These are phyloP conservation scores for Myxozyma monticola DNA, from an alignment of 805 yeast species.

Conservation along the genomic window DNA sequence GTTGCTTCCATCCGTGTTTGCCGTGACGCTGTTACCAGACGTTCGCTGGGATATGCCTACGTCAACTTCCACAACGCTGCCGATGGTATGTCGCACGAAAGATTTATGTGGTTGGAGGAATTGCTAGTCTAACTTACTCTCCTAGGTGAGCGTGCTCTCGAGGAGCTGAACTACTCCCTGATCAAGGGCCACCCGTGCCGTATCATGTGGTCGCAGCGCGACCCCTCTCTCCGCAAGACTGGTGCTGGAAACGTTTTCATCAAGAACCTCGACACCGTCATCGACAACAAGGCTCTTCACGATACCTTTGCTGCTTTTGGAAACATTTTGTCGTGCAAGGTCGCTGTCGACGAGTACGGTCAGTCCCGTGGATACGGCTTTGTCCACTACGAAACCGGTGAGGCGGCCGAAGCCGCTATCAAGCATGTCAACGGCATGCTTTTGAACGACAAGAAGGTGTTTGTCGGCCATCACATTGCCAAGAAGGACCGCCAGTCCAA, in stretches of 20 bases:
- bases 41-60: slow-evolving; percentile 96
- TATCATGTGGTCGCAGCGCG: slow-evolving; percentile 99
- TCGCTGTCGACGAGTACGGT: slow-evolving; percentile 91
- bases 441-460: slow-evolving; percentile 93
- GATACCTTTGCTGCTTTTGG: slow-evolving; percentile 98
- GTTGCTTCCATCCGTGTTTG: slow-evolving; percentile 97
- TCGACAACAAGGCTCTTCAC: slow-evolving; percentile 97
- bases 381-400: slow-evolving; percentile 92
- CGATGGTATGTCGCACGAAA: slow-evolving; percentile 60
- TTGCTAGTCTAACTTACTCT: background rate
- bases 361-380: slow-evolving; percentile 94
- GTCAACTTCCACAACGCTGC: slow-evolving; percentile 88
- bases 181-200: slow-evolving; percentile 97
- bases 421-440: slow-evolving; percentile 98
- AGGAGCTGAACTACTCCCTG: slow-evolving; percentile 89
- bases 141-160: slow-evolving; percentile 72
- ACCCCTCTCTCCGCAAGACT: slow-evolving; percentile 89
- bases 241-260: slow-evolving; percentile 97
- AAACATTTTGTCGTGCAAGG: slow-evolving; percentile 92
- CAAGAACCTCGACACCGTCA: slow-evolving; percentile 97
- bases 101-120: too few relatives aligned
- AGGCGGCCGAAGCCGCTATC: slow-evolving; percentile 91
- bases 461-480: slow-evolving; percentile 89
- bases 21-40: slow-evolving; percentile 96
- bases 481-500: slow-evolving; percentile 93